Percentiles rank a stretch among this genome's conserved stretches.
Conservation (phyloP, 192 early-diverging fungal species). For the Entomortierella parvispora region DNA sequence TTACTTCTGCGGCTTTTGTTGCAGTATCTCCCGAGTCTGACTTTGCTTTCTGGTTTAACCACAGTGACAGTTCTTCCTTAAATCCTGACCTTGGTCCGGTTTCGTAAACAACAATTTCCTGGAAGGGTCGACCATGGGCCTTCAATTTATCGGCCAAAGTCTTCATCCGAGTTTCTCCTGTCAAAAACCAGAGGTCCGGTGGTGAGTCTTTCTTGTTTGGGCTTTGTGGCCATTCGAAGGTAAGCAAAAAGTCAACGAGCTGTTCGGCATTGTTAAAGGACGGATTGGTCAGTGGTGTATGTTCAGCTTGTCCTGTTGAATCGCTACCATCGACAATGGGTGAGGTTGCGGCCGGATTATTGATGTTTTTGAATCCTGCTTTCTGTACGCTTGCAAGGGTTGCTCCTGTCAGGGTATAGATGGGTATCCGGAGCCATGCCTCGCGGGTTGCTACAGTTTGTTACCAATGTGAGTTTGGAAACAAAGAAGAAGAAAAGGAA, state of each 20-base stretch:
- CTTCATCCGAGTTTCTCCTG: slow-evolving; percentile 35
- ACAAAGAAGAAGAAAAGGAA: neutral
- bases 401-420: slow-evolving; percentile 37
- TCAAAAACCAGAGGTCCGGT: slow-evolving; percentile 40
- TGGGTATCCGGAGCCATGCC: slow-evolving; percentile 29
- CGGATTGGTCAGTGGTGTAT: neutral
- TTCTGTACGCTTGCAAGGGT: slow-evolving; percentile 19
- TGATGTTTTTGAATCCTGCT: slow-evolving; percentile 35
- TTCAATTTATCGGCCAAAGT: slow-evolving; percentile 25
- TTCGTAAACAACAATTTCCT: slow-evolving; percentile 34
- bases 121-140: slow-evolving; percentile 13
- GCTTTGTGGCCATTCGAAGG: slow-evolving; percentile 18
- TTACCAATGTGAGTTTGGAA: no score
- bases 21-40: neutral
- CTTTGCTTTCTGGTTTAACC: slow-evolving; percentile 2
- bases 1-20: neutral
- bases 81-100: slow-evolving; percentile 26
- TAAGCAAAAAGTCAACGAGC: slow-evolving; percentile 26
- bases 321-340: no score
- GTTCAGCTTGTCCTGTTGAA: no score
- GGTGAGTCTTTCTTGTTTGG: neutral
- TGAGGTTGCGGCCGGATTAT: neutral
- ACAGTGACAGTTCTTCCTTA: slow-evolving; percentile 2
- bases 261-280: slow-evolving; percentile 25
- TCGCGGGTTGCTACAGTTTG: slow-evolving; percentile 30